phyloP scores from a whole-genome alignment of 2,329 filamentous ascomycete genomes.

The Claviceps capensis region DNA sequence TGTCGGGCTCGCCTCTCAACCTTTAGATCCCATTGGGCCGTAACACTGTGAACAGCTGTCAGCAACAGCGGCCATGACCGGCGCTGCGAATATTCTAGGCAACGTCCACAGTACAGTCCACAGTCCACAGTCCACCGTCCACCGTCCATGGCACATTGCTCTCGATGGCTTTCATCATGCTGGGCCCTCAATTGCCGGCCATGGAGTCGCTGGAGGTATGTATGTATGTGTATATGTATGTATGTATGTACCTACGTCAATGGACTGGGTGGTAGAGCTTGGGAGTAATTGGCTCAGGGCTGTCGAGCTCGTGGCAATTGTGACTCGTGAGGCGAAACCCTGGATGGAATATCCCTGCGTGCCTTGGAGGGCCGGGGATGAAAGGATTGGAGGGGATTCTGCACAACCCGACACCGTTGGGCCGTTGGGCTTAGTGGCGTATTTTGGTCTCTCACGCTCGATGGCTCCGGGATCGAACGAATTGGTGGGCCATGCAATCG shows the following conservation, averaged over 20 bases:
- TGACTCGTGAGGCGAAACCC: background rate
- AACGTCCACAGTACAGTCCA: too few species aligned
- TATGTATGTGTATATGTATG: too few species aligned
- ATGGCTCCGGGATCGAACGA: background rate
- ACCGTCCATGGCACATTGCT: background rate
- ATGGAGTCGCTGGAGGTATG: background rate
- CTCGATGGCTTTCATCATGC: background rate
- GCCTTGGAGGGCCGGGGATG: background rate
- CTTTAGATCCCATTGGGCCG: conserved; percentile 1
- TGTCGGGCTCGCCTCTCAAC: background rate
- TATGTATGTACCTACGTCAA: background rate
- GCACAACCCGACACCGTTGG: background rate
- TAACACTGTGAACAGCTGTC: background rate
- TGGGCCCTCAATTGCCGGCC: background rate
- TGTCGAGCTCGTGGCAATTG: background rate
- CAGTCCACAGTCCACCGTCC: background rate
- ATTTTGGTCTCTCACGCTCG: background rate
- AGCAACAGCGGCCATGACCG: background rate
- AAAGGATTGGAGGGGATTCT: background rate
- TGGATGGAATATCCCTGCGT: background rate
- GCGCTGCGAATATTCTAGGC: background rate
- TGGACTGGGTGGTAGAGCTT: background rate
- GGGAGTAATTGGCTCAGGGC: too few species aligned
- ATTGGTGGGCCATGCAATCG: too few species aligned
- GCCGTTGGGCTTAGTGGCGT: background rate